Percentiles rank a stretch among this genome's conserved stretches.
Conservation (phyloP, 176 grass and related monocot genomes). For the Avena insularis region DNA sequence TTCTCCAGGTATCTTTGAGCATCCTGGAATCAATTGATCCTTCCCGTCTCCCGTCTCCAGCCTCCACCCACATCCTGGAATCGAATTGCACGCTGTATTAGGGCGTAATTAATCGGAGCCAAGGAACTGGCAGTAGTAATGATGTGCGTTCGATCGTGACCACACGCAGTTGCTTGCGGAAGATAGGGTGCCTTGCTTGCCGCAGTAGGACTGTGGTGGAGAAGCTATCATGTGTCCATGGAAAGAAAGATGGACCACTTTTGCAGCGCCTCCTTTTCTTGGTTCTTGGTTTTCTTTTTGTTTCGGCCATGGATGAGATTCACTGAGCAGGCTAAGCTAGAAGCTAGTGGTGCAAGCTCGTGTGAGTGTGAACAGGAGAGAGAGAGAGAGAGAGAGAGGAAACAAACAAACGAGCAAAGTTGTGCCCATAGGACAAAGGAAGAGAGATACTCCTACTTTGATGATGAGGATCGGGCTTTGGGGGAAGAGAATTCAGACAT, state of each 20-base stretch:
- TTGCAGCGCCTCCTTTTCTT: background rate
- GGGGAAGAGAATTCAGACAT: slow-evolving; percentile 8
- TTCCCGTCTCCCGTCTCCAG: background rate
- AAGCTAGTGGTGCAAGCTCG: slow-evolving; percentile 22
- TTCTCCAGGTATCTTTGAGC: slow-evolving; percentile 65
- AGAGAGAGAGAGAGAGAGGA: background rate
- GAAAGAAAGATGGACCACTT: slow-evolving; percentile 51
- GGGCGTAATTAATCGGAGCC: background rate
- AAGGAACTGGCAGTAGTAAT: background rate
- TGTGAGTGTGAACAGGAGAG: background rate
- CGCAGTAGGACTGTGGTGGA: background rate
- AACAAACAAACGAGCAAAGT: slow-evolving; percentile 33
- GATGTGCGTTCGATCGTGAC: background rate
- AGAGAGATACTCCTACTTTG: slow-evolving; percentile 18
- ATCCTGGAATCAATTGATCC: background rate
- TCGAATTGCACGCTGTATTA: background rate
- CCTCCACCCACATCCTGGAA: no score
- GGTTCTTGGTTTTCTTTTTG: slow-evolving; percentile 39
- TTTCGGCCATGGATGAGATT: slow-evolving; percentile 39
- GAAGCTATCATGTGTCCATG: slow-evolving; percentile 14
- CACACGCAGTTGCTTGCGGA: background rate
- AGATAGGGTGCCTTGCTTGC: background rate
- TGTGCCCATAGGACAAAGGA: slow-evolving; percentile 34
- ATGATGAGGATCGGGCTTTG: slow-evolving; percentile 18
- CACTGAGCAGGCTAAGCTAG: background rate